Evolutionary conservation across 495 filamentous ascomycete genomes (phyloP), one percentile per base, ranked within the genome.

Genomic region (Penicillium tannophilum): DNA sequence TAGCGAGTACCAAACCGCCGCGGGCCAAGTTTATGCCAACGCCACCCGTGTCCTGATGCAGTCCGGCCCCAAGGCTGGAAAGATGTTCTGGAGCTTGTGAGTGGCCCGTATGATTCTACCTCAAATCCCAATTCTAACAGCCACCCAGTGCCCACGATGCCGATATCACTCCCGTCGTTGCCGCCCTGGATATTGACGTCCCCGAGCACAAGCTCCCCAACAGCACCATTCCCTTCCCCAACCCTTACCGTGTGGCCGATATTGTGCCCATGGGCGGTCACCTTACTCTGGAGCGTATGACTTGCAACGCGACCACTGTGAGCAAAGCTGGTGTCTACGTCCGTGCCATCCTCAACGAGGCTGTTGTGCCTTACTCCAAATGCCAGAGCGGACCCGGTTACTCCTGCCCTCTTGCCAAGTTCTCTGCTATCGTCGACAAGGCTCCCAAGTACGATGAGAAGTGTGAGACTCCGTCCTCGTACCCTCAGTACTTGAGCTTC

Each of bases 21-120:
- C 84, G 65, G 82, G 82, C 4, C 76, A 75, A 69, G 68, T 84
- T 33, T 85, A 79, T 75, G 58, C 81, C 39, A 85, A 84, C 56
- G 79, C 82, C 23, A 81, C 75, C 5, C 67, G 74, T 41, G 74
- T 73, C 28, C 66, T 85, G 7, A 66, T 85, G 45, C 53, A 69
- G 4, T 58, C 80, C 54, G 82, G 82, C 12, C 78, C 77, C 1
- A 58, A 63, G 45, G 73, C 72, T 11, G 76, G 77, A 2, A 62
- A 73, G 16, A 58, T 85, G 14, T 82, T 74, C 60, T 79, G 82
- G 55, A 83, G 74, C 64, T 85, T 85, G 80, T 82, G 68, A 61
- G 70, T 66, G 6, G 35, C 35, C 39, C 39, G 2, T n/a, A 16
- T 6, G 4, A 6, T 36, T 36, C 10, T 36, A 11, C 3, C 10